Base-by-base conservation (phyloP, 2,329 filamentous ascomycete species). In the Xylaria sp. region DNA sequence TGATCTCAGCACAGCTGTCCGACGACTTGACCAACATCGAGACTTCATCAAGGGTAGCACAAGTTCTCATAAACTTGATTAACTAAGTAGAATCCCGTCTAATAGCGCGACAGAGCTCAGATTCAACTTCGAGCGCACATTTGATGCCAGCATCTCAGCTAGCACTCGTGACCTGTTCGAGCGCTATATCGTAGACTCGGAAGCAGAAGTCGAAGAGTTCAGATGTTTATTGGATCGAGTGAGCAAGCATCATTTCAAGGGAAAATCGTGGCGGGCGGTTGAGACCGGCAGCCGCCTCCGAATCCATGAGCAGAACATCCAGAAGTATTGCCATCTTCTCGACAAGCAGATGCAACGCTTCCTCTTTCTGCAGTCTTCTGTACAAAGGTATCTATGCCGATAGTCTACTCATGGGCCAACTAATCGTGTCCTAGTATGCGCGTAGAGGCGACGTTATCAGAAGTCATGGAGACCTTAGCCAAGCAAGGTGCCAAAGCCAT, bases 331-430 rank as follows among this genome's bases (percentile, higher is more conserved):
- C 35, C 37, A 62, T 25, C 60, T 65, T 12, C 58, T 68, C 8
- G 65, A 70, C 18, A 65, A 42, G 37, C 68, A 68, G 44, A 65
- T 70, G 68, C 57, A 60, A 25, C 65, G 68, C 16, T 68, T 70
- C 23, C 60, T 67, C 37, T 70, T 68, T 50, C 63, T 70, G 5
- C 60, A 70, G 13, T 63, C 60, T 55, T 63, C 65, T 16, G 12
- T 40, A 5, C 60, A 69, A 27, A 67, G 64, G 64, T 64, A 60
- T 8, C 13, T 12, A 23, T 32, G 4, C 59, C 12, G 13, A 18
- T 23, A 18, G 10, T 5, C 29, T 44, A 29, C n/a, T 25, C 2
- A 21, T 4, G 23, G 2, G 40, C 10, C 29, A n/a, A 25, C 42
- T 50, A 53, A 66, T 32, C n/a, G 32, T 13, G 21, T 23, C 25